Conservation (phyloP, 169 alveolate species). For the Eimeria maxima region DNA sequence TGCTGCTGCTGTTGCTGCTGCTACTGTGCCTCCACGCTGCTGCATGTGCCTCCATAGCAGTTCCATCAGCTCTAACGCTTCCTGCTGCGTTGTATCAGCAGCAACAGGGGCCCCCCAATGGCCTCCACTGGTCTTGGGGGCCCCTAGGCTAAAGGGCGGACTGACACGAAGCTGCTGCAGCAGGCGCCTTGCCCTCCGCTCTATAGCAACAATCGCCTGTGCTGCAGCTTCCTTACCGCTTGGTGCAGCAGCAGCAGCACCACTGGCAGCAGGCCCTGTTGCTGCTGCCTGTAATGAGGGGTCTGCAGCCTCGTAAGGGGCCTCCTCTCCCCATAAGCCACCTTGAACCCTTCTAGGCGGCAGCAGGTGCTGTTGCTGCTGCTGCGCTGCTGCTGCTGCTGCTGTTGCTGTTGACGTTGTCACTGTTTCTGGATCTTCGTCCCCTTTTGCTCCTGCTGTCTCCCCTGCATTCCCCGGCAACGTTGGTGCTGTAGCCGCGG, state of each 20-base stretch:
- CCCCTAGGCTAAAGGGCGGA: slow-evolving; percentile 30
- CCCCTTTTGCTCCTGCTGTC: not conserved
- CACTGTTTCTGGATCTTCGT: not conserved
- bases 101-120: not conserved
- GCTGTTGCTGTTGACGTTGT: slow-evolving; percentile 22
- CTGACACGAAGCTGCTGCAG: slow-evolving; percentile 1
- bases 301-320: not conserved
- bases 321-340: not conserved
- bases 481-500: not conserved
- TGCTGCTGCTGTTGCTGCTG: too few relatives aligned
- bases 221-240: slow-evolving; percentile 1
- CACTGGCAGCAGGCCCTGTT: not conserved
- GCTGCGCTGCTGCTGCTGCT: too few relatives aligned
- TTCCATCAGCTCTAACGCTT: slow-evolving; percentile 25
- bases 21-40: not conserved
- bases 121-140: not conserved
- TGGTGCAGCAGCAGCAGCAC: slow-evolving; percentile 23
- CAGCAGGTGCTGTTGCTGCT: not conserved
- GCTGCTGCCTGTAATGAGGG: not conserved
- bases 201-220: not conserved
- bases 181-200: slow-evolving; percentile 31
- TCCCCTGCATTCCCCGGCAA: not conserved
- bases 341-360: slow-evolving; percentile 33
- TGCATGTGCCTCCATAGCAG: slow-evolving; percentile 18
- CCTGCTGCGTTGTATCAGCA: not conserved